Evolutionary conservation across 495 filamentous ascomycete genomes (phyloP), one percentile per base, ranked within the genome.

Genomic region (Pyrenopolyporus hunteri): DNA sequence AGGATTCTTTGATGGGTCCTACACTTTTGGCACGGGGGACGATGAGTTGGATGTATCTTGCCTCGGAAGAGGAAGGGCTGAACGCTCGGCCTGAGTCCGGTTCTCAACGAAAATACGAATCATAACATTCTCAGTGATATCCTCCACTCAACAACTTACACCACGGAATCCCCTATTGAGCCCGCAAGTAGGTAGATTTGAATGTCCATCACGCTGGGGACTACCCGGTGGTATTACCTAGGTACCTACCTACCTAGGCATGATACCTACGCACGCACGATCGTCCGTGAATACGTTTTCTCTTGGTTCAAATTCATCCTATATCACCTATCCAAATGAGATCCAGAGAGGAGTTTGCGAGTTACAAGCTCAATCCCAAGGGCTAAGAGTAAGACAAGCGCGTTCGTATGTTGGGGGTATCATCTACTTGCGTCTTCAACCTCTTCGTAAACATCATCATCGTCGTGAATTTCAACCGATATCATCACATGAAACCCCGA

Each of bases 371-470:
- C 36, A 31, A 19, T 37, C 23, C 17, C n/a, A 36, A 44, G n/a
- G 28, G 57, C 19, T 6, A 39, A 23, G 45, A n/a, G 32, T 17
- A 53, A 53, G 53, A 58, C 36, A 50, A 62, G 20, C 60, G 53
- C 53, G 32, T 64, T 57, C 32, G 43, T 47, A 53, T 64, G 42
- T n/a, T 25, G 13, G 53, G 57, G 60, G 53, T 64, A 57, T 64
- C 46, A 57, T 53, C 25, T 57, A 44, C 33, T 58, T 43, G 42
- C 46, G 20, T 61, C 28, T 31, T 40, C 17, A 40, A 48, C 10
- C 35, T 49, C 33, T 31, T 32, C 26, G 19, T 47, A 28, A 58
- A 6, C 43, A 49, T 25, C 17, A 31, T 13, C 23, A 39, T 49
- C 23, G 33, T 36, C 42, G 29, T 54, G 20, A 33, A 17, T 3